A percentile compares a stretch with the other conserved stretches of the same genome.
phyloP scores from a whole-genome alignment of 768 basidiomycete genomes.

The Hericium coralloides region DNA sequence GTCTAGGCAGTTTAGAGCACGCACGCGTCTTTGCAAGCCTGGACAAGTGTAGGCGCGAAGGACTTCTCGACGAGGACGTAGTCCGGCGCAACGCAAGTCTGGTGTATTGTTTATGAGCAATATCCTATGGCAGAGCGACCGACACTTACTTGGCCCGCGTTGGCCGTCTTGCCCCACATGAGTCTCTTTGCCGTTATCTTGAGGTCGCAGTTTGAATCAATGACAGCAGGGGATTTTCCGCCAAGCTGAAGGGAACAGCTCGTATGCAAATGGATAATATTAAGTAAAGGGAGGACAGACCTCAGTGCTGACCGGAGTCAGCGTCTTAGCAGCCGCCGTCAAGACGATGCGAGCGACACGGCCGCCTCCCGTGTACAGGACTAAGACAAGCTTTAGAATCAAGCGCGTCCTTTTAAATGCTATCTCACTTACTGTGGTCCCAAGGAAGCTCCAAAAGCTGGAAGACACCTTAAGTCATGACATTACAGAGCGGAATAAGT shows the following conservation, averaged over 20 bases:
- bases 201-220: slow-evolving; percentile 64
- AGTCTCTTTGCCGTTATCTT: slow-evolving; percentile 59
- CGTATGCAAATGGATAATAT: not conserved
- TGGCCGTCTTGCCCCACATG: slow-evolving; percentile 72
- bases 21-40: slow-evolving; percentile 34
- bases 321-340: slow-evolving; percentile 63
- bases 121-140: too few relatives aligned
- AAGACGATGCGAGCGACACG: slow-evolving; percentile 62
- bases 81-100: slow-evolving; percentile 64
- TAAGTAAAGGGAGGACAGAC: slow-evolving; percentile 17
- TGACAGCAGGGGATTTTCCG: slow-evolving; percentile 68
- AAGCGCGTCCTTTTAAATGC: not conserved
- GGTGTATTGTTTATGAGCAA: slow-evolving; percentile 11
- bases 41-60: slow-evolving; percentile 30
- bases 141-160: slow-evolving; percentile 45
- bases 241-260: slow-evolving; percentile 34
- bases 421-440: slow-evolving; percentile 42
- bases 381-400: slow-evolving; percentile 23
- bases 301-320: slow-evolving; percentile 62
- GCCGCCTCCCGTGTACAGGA: slow-evolving; percentile 52
- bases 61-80: slow-evolving; percentile 38
- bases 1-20: slow-evolving; percentile 9
- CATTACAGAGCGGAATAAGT: not conserved
- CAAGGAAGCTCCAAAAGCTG: slow-evolving; percentile 70
- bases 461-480: not conserved